phyloP scores from a whole-genome alignment of 2,329 filamentous ascomycete genomes.

The Purpureocillium takamizusanense region DNA sequence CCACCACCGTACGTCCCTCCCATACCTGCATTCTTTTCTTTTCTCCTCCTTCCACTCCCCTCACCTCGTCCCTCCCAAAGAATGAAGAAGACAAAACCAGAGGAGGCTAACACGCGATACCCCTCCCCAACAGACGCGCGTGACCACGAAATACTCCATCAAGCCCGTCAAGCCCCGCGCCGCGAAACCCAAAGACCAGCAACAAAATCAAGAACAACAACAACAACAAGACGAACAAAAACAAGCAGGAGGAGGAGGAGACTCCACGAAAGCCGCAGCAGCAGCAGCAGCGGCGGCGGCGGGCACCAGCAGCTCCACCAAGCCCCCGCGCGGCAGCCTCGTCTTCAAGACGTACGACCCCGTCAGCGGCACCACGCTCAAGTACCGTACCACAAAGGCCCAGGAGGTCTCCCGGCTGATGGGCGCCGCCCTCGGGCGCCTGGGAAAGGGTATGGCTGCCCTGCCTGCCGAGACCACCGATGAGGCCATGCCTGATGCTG shows the following conservation, averaged over 20 bases:
- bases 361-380: constrained; percentile 68
- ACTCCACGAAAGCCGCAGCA: constrained; percentile 9
- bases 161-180: constrained; percentile 28
- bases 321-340: constrained; percentile 58
- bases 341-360: constrained; percentile 88
- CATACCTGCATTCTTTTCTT: too few relatives aligned
- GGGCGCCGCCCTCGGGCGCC: constrained; percentile 56
- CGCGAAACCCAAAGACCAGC: constrained; percentile 14
- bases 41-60: background rate
- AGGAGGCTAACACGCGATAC: constrained; percentile 3
- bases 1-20: constrained; percentile 58
- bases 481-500: constrained; percentile 32
- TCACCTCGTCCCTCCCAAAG: background rate
- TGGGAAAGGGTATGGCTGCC: constrained; percentile 62
- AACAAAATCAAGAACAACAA: too few relatives aligned
- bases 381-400: constrained; percentile 86
- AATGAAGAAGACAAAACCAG: too few relatives aligned
- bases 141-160: constrained; percentile 89
- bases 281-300: constrained; percentile 14
- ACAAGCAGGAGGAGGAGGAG: too few relatives aligned
- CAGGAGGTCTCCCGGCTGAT: constrained; percentile 83
- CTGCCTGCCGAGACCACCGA: constrained; percentile 33
- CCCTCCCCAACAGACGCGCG: constrained; percentile 55
- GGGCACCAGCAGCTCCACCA: too few relatives aligned
- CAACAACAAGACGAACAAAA: too few relatives aligned